Evolutionary conservation across 2,329 filamentous ascomycete species (phyloP).

Genomic region (Orbilia ellipsospora): DNA sequence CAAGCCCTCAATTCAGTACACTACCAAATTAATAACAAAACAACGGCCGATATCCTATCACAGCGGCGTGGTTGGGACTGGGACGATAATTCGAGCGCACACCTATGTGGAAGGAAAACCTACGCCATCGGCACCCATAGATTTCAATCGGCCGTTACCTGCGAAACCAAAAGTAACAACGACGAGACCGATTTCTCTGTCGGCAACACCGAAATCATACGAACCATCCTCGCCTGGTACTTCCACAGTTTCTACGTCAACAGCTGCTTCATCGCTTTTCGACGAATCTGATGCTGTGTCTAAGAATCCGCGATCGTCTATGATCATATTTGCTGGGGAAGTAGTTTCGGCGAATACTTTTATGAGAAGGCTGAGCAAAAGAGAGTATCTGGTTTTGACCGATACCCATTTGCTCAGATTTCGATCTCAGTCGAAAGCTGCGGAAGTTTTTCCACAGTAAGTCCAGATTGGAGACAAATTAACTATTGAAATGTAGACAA

Average conservation of each 20-base stretch:
- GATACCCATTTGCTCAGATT: conserved; percentile 75
- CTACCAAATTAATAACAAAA: conserved; percentile 49
- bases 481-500: background rate
- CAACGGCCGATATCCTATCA: conserved; percentile 51
- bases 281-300: conserved; percentile 38
- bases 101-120: conserved; percentile 36
- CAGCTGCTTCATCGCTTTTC: conserved; percentile 43
- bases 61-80: conserved; percentile 41
- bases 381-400: conserved; percentile 77
- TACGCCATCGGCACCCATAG: conserved; percentile 42
- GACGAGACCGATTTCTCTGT: conserved; percentile 43
- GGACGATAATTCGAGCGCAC: conserved; percentile 44
- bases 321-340: conserved; percentile 69
- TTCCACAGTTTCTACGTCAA: conserved; percentile 51
- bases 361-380: conserved; percentile 73
- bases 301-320: conserved; percentile 30
- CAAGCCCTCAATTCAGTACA: conserved; percentile 39
- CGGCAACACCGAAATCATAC: conserved; percentile 47
- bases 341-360: conserved; percentile 76
- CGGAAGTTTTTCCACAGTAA: conserved; percentile 69
- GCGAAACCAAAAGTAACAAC: conserved; percentile 39
- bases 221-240: conserved; percentile 53
- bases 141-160: conserved; percentile 46
- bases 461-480: conserved; percentile 7
- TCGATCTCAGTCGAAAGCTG: conserved; percentile 74